These are phyloP conservation scores for Strigomonas culicis DNA, from an alignment of 208 protist genomes.

Conservation along the genomic window DNA sequence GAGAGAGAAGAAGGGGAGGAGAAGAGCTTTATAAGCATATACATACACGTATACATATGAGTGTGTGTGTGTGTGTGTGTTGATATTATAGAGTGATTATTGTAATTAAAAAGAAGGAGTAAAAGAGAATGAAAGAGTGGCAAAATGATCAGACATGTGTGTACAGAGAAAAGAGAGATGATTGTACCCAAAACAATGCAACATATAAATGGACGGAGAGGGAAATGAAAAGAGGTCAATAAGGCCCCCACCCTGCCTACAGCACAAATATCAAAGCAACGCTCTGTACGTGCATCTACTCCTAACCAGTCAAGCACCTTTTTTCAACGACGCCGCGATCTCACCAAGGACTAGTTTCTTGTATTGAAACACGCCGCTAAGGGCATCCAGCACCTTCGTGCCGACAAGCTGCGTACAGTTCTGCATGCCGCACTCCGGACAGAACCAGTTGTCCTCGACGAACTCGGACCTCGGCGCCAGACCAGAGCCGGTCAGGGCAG, in stretches of 20 bases:
- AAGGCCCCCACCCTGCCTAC: no score
- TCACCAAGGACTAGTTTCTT: conserved; percentile 20
- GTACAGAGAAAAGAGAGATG: conserved; percentile 12
- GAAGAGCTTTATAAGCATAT: neutral
- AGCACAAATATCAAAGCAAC: no score
- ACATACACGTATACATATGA: neutral
- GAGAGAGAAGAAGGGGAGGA: neutral
- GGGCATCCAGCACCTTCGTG: conserved; percentile 18
- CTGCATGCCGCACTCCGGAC: conserved; percentile 32
- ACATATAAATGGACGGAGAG: no score
- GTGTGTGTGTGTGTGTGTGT: neutral
- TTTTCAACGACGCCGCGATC: conserved; percentile 12
- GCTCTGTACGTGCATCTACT: no score
- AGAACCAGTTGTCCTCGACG: conserved; percentile 17
- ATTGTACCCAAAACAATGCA: neutral
- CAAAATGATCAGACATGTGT: neutral
- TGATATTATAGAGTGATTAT: neutral
- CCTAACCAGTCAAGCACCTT: no score
- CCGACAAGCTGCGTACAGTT: conserved; percentile 17
- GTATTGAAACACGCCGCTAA: conserved; percentile 27
- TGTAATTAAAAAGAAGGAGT: conserved; percentile 6
- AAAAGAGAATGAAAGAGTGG: neutral
- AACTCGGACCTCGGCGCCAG: neutral
- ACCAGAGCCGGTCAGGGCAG: conserved; percentile 14
- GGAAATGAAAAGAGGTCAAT: no score